Base-by-base conservation (phyloP, 2,329 filamentous ascomycete species). In the Aspergillus sojae region DNA sequence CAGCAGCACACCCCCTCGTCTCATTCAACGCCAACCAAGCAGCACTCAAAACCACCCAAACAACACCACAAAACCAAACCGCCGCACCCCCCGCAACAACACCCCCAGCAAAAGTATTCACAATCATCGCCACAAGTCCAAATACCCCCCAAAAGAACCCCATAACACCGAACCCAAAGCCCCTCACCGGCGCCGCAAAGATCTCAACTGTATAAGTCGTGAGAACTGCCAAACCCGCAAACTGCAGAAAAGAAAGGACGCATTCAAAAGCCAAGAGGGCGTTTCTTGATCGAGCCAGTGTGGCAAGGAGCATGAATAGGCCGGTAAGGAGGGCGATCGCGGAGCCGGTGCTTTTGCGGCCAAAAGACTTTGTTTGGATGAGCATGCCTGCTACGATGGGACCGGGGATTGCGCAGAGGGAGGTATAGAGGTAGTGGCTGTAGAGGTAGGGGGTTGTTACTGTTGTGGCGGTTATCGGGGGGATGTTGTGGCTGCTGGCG, bases 21-120 rank as follows among this genome's bases (percentile, higher is more conserved):
- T 41, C 39, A 19, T 6, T 6, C 5, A 41, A 2, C 16, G 16
- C 57, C 32, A 64, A 23, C 65, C 62, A 71, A 9, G 63, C 58
- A n/a, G 28, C 62, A 19, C 43, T 64, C 79, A 58, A 53, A 2
- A 65, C 48, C 57, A 69, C 63, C 67, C 65, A 71, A 28, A 68
- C 16, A 1, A 63, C 63, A n/a, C 69, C 70, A 26, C 54, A 68
- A 45, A 72, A 67, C 68, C 69, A 72, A 46, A 70, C 62, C 9
- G 63, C 60, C 2, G 41, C 66, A 1, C 62, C 65, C 1, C 50
- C 56, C 0, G 65, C 63, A 2, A 39, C 53, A 0, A 36, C 39
- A 30, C 30, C 52, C 21, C 59, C 57, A 16, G 39, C 58, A 57
- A 68, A 70, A 0, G 62, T 60, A 11, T 60, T 66, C 14, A 69